Evolutionary conservation across 495 filamentous ascomycete genomes (phyloP).

Genomic region (Podospora anserina): DNA sequence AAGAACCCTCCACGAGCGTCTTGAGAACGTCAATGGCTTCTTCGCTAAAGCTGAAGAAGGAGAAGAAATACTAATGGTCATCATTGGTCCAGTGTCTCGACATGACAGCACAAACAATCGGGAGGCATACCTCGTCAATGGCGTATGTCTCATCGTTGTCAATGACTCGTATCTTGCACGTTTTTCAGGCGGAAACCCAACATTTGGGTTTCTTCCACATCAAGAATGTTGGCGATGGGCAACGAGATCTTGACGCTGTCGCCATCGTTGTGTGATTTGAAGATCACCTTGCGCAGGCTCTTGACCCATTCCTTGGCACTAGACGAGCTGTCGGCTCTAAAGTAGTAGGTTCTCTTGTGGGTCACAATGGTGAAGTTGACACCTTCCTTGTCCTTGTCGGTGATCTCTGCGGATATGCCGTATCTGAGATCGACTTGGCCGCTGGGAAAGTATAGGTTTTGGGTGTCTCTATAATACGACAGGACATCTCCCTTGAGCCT

Average conservation of each 20-base stretch:
- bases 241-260: conserved; percentile 96
- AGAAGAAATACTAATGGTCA: conserved; percentile 72
- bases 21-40: conserved; percentile 80
- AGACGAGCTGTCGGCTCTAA: conserved; percentile 80
- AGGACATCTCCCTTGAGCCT: conserved; percentile 91
- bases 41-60: conserved; percentile 84
- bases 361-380: conserved; percentile 78
- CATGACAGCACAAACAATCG: conserved; percentile 23
- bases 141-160: conserved; percentile 91
- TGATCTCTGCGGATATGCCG: conserved; percentile 77
- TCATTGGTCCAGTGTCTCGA: conserved; percentile 29
- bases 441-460: conserved; percentile 85
- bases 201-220: conserved; percentile 88
- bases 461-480: conserved; percentile 83
- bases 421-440: conserved; percentile 92
- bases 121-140: conserved; percentile 76
- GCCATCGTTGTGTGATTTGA: conserved; percentile 91
- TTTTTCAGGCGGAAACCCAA: conserved; percentile 88
- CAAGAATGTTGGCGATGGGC: conserved; percentile 83
- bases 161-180: conserved; percentile 87
- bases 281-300: conserved; percentile 88
- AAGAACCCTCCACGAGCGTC: conserved; percentile 65
- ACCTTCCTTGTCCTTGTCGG: conserved; percentile 69
- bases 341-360: conserved; percentile 77
- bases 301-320: conserved; percentile 99